These are phyloP conservation scores for Globisporangium nodosum DNA, from an alignment of 352 stramenopile species.

Conservation along the genomic window DNA sequence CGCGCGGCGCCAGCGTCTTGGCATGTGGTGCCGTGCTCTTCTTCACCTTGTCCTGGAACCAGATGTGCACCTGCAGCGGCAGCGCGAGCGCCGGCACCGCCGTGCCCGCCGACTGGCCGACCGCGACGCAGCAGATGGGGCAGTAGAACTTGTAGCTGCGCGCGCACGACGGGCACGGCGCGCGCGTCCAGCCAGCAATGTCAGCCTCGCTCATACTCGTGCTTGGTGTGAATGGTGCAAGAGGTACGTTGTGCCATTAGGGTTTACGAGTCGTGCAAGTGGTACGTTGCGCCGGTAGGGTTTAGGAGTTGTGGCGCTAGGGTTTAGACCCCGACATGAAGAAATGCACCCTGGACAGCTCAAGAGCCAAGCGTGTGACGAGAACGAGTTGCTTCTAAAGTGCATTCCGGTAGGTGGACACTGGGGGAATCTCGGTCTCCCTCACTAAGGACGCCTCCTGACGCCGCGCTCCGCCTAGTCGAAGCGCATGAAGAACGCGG, in stretches of 20 bases:
- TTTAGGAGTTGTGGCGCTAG: no score
- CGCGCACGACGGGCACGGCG: slow-evolving; percentile 53
- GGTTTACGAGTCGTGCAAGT: neutral
- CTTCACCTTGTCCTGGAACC: slow-evolving; percentile 87
- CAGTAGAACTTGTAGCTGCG: slow-evolving; percentile 89
- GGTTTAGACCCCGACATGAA: no score
- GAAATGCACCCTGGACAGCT: no score
- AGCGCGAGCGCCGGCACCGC: slow-evolving; percentile 49
- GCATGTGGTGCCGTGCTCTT: slow-evolving; percentile 86
- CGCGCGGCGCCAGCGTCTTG: slow-evolving; percentile 65
- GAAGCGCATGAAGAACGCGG: slow-evolving; percentile 84
- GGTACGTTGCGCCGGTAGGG: no score
- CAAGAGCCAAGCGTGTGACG: no score
- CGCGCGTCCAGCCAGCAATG: slow-evolving; percentile 37
- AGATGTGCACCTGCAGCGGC: slow-evolving; percentile 76
- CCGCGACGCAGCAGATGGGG: slow-evolving; percentile 53
- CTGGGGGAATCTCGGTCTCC: neutral
- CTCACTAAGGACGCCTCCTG: no score
- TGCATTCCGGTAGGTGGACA: no score
- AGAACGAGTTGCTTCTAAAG: neutral
- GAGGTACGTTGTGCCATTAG: neutral
- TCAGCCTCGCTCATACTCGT: neutral
- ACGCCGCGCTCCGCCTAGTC: slow-evolving; percentile 15
- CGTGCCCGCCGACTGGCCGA: slow-evolving; percentile 49
- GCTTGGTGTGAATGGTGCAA: neutral